Evolutionary conservation across 2,329 filamentous ascomycete species (phyloP), one percentile per base, ranked within the genome.

Genomic region (Aspergillus pseudonomiae): DNA sequence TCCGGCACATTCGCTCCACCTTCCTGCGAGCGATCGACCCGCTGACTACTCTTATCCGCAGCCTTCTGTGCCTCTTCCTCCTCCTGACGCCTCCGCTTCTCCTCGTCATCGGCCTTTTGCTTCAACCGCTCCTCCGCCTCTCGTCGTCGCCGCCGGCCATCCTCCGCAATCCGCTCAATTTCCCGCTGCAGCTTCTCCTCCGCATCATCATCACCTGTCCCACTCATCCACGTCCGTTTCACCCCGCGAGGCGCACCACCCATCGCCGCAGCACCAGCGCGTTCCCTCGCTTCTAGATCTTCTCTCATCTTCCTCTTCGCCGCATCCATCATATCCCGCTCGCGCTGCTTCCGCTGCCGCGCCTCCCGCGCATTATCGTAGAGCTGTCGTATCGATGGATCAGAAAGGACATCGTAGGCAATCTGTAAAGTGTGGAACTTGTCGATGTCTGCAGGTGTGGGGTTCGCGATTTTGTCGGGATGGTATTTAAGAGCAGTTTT

Each of bases 401-500:
- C 89, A 32, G 88, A 86, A 3, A 98, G 86, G 2, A 97, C 87
- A 78, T 96, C 93, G 74, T 92, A 88, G n/a, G 93, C 94, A 65
- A 91, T 91, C 73, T 93, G 91, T 63, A 96, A 88, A 1, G 91
- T 84, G 77, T 97, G 91, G 82, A 96, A 98, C 73, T 91, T 91
- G 61, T 89, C 89, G 53, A 92, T 85, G 69, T 95, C 92, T 71
- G 80, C 80, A 6, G 80, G 78, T 4, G 90, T 92, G 43, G 85
- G 81, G 59, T 86, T 88, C 67, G 89, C 87, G 61, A 94, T 89
- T 80, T 97, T 97, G 84, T 98, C 94, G 1, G 94, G 94, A 77
- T 98, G 94, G 82, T 94, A 93, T 73, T 92, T 93, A n/a, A 97
- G 83, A 4, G 93, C 93, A 34, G 90, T 89, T 71, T 92, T 91